Percentiles rank a stretch among this genome's conserved stretches.
These are phyloP conservation scores for Aureoboletus auriporus DNA, from an alignment of 768 basidiomycete species.

Conservation along the genomic window DNA sequence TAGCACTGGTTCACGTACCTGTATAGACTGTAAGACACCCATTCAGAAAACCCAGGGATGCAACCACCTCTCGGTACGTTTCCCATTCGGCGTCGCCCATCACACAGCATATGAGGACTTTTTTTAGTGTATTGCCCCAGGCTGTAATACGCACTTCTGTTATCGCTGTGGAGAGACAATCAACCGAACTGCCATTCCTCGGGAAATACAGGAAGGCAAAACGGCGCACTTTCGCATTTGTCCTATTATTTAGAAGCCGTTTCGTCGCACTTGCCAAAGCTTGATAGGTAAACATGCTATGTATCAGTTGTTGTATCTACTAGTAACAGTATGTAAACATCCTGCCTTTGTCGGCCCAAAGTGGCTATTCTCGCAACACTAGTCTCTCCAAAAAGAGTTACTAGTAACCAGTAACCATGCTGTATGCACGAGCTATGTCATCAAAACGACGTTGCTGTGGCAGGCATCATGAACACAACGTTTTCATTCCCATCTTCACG, in stretches of 20 bases:
- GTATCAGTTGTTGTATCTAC: too few relatives aligned
- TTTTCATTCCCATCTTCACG: slow-evolving; percentile 10
- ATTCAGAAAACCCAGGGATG: slow-evolving; percentile 51
- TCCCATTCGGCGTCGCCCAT: background rate
- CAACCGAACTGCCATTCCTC: slow-evolving; percentile 33
- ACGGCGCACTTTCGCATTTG: slow-evolving; percentile 32
- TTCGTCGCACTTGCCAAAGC: background rate
- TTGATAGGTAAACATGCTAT: too few relatives aligned
- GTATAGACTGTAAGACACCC: slow-evolving; percentile 43
- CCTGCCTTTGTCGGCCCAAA: too few relatives aligned
- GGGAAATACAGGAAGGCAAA: slow-evolving; percentile 31
- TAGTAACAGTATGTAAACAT: too few relatives aligned
- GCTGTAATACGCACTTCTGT: slow-evolving; percentile 57
- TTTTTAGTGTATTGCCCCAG: slow-evolving; percentile 48
- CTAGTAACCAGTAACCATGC: background rate
- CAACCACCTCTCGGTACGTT: slow-evolving; percentile 55
- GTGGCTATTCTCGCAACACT: too few relatives aligned
- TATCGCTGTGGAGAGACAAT: slow-evolving; percentile 47
- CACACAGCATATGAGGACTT: background rate
- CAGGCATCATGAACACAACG: slow-evolving; percentile 16
- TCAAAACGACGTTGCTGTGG: slow-evolving; percentile 4
- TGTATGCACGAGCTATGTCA: background rate
- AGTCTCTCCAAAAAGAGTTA: too few relatives aligned
- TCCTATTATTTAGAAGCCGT: slow-evolving; percentile 16
- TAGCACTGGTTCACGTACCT: background rate